phyloP scores from a whole-genome alignment of 2,329 filamentous ascomycete genomes.

The Nemania sp. region DNA sequence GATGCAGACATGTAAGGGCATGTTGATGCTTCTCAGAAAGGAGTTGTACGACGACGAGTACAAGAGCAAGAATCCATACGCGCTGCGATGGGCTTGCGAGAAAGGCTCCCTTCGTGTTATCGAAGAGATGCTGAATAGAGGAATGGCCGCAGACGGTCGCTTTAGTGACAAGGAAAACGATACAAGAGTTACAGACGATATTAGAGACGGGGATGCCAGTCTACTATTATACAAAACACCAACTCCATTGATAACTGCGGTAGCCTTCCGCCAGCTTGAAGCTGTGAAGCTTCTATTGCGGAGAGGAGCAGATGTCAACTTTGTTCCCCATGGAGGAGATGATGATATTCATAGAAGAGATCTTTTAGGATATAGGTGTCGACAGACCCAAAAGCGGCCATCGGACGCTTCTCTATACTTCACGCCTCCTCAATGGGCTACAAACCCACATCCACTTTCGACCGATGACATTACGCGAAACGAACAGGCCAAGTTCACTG shows the following conservation, averaged over 20 bases:
- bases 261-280: background rate
- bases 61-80: background rate
- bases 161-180: background rate
- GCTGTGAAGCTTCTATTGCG: background rate
- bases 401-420: background rate
- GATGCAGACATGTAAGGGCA: background rate
- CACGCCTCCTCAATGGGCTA: background rate
- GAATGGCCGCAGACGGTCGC: background rate
- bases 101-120: background rate
- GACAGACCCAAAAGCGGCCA: background rate
- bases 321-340: background rate
- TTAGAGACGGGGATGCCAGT: too few relatives aligned
- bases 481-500: background rate
- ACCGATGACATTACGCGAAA: background rate
- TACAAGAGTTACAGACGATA: background rate
- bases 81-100: background rate
- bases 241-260: background rate
- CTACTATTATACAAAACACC: background rate
- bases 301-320: background rate
- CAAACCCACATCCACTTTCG: too few relatives aligned
- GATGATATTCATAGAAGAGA: too few relatives aligned
- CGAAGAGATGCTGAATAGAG: background rate
- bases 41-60: background rate
- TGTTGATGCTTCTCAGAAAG: background rate
- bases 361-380: too few relatives aligned